These are phyloP conservation scores for Pseudozyma sp. DNA, from an alignment of 1,284 basidiomycete genomes.

Conservation along the genomic window DNA sequence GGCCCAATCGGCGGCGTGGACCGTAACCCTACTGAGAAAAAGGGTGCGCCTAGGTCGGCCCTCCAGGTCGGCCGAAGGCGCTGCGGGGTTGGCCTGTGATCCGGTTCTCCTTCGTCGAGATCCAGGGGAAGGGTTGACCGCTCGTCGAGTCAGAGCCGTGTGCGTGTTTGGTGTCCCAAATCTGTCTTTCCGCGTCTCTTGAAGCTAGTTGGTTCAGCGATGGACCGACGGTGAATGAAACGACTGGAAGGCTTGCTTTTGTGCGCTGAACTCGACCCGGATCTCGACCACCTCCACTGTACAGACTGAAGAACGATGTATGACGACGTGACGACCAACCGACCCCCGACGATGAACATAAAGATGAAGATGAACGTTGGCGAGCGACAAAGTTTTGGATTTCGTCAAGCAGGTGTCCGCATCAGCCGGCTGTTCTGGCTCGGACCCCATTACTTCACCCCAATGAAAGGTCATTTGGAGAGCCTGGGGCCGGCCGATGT, in stretches of 20 bases:
- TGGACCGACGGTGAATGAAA: slow-evolving; percentile 44
- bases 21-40: slow-evolving; percentile 48
- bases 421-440: slow-evolving; percentile 44
- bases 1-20: slow-evolving; percentile 46
- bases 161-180: slow-evolving; percentile 44
- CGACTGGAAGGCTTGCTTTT: slow-evolving; percentile 37
- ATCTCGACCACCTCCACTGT: slow-evolving; percentile 16
- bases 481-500: slow-evolving; percentile 37
- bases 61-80: background rate
- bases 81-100: slow-evolving; percentile 53
- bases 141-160: slow-evolving; percentile 56
- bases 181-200: slow-evolving; percentile 36
- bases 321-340: slow-evolving; percentile 16
- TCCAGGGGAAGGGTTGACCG: slow-evolving; percentile 50
- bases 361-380: background rate
- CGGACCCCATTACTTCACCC: slow-evolving; percentile 31
- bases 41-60: slow-evolving; percentile 10
- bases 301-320: slow-evolving; percentile 30
- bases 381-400: slow-evolving; percentile 16
- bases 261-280: slow-evolving; percentile 41
- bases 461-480: slow-evolving; percentile 52
- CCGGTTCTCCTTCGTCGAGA: slow-evolving; percentile 53
- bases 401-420: slow-evolving; percentile 17
- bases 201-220: slow-evolving; percentile 37
- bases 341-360: slow-evolving; percentile 8